Base-by-base conservation (phyloP, 116 monocot genomes). In the Cymodocea nodosa region DNA sequence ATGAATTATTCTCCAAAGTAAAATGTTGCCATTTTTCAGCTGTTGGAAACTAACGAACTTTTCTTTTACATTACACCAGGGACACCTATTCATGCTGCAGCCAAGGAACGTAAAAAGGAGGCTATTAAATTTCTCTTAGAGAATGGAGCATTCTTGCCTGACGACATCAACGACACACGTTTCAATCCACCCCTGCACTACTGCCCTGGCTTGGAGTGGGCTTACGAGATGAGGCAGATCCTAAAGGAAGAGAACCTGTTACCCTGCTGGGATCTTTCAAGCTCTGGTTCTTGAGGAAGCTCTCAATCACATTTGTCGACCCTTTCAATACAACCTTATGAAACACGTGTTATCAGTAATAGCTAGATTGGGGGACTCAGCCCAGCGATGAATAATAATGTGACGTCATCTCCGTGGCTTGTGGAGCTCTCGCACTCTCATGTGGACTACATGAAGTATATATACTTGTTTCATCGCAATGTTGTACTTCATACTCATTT, bases 111-210 rank as follows among this genome's bases (percentile, higher is more conserved):
- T 36, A 91, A 85, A 75, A 98, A 79, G 77, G 55, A 80, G 53
- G 88, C 88, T 0, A 74, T 98, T 6, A 91, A 77, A 44, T 98
- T 82, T 66, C 77, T 98, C 52, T 50, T 98, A 15, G 97, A 98
- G 75, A 98, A 89, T 71, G 97, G 97, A 9, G 91, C 97, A 6
- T 91, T 98, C 74, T 66, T 98, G 66, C 84, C 97, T 2, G 76
- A 83, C 5, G 82, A 88, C 72, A 90, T 98, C 23, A 67, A 84
- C 57, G 91, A 91, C 66, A 60, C 65, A 64, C 75, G 97, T 39
- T 98, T 98, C 82, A 98, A 98, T 60, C 97, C 97, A 12, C 97
- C 97, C 0, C 79, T 98, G 35, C 97, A 98, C 63, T 98, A 98
- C 67, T 98, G 97, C 76, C 76, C 88, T 16, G 92, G 97, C 3